Base-by-base conservation (phyloP, 495 filamentous ascomycete species). In the Penicillium samsonianum region DNA sequence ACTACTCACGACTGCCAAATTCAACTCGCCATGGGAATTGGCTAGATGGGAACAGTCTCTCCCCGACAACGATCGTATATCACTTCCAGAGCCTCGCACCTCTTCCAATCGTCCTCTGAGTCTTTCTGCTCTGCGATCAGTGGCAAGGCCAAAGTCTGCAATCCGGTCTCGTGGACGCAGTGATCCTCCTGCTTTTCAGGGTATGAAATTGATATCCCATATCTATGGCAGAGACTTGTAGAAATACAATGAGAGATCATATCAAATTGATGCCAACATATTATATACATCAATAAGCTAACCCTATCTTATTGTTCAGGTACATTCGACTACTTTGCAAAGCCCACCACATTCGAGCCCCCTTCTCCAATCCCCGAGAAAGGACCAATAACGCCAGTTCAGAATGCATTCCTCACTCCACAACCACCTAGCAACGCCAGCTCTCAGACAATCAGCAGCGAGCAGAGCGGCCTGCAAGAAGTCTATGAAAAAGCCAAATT, bases 401-500 rank as follows among this genome's bases (percentile, higher is more conserved):
- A 55, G 49, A 51, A 62, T 28, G 48, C 37, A 30, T 31, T 40
- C 1, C 47, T 59, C 30, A 65, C 45, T 23, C 56, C 59, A 11
- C 52, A 46, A 3, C 48, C 46, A 17, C 25, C 31, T 5, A 62
- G 54, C 37, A 47, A 41, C 9, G 23, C 26, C 23, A 52, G 63
- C 48, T 57, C 63, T 41, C 44, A 33, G 11, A 33, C 53, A 17
- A 20, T 40, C 17, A 22, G 49, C 14, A 60, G 57, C 40, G 53
- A 38, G 9, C 47, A 46, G 14, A 65, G 56, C 37, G 56, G 55
- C 7, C 45, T 67, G 44, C 55, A 67, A 14, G 61, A 67, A 22
- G 58, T 58, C 4, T 67, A 67, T 23, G 64, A 67, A 50, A 67
- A 67, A n/a, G 64, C 64, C 19, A 67, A 67, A 59, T 23, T 60